phyloP scores from a whole-genome alignment of 225 moss, liverwort and hornwort species.

The Anthoceros angustus region DNA sequence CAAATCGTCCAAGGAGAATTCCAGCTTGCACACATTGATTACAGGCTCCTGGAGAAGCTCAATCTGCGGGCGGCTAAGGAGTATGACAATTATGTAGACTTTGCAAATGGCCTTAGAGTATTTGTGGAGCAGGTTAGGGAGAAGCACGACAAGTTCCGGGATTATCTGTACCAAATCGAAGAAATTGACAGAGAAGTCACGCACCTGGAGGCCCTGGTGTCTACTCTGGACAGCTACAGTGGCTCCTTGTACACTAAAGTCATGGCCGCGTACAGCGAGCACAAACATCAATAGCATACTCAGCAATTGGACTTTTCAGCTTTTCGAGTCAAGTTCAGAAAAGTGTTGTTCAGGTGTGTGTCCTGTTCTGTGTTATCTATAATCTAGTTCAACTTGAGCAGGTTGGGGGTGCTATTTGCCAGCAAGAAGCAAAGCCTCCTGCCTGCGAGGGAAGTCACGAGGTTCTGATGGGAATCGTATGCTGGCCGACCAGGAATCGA shows the following conservation, averaged over 20 bases:
- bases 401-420: no score
- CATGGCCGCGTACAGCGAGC: constrained; percentile 24
- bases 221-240: constrained; percentile 61
- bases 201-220: constrained; percentile 68
- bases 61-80: constrained; percentile 62
- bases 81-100: constrained; percentile 64
- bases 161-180: constrained; percentile 47
- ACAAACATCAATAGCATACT: background rate
- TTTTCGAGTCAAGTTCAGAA: no score
- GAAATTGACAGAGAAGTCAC: constrained; percentile 68
- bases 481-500: no score
- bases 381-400: no score
- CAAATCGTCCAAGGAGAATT: constrained; percentile 64
- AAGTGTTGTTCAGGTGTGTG: no score
- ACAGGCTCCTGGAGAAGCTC: constrained; percentile 66
- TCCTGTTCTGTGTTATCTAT: no score
- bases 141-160: constrained; percentile 50
- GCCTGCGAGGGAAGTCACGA: no score
- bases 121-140: constrained; percentile 62
- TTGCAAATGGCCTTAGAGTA: constrained; percentile 57
- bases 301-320: no score
- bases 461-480: no score
- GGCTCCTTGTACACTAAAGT: constrained; percentile 50
- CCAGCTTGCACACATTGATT: constrained; percentile 64
- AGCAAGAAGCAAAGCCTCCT: no score